Evolutionary conservation across 495 filamentous ascomycete genomes (phyloP), one percentile per base, ranked within the genome.

Genomic region (Penicillium robsamsonii): DNA sequence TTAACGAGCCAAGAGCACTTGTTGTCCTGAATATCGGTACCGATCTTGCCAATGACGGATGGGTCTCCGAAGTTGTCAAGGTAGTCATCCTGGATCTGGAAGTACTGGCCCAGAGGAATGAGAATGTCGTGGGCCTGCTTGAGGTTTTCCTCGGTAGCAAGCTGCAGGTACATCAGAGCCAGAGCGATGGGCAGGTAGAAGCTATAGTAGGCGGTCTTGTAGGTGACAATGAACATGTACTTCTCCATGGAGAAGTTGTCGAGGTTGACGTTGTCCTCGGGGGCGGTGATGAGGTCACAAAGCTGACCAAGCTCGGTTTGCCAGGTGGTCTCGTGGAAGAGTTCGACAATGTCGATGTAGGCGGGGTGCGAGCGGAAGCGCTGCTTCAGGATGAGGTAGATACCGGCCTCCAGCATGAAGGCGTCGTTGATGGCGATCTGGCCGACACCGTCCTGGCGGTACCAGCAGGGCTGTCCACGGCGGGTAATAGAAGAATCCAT

Each of bases 1-100:
- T 97, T 97, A 68, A 98, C 81, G 20, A 97, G 71, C 94, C 94
- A 98, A 7, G 88, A 92, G 81, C 94, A 98, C 80, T 98, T 98
- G 83, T 98, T 98, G 73, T 98, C 94, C 78, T 90, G 83, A 69
- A 98, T 98, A 67, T 98, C 94, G 57, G 95, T 98, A 51, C 94
- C 94, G 60, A 98, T 95, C 84, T 98, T 98, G 67, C 94, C 94
- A 65, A 98, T 94, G 90, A 96, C 81, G 31, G 88, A 84, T 24
- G 94, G 92, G 63, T 92, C 86, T 58, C 94, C 95, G 62, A 91
- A 98, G 73, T 91, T 92, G 79, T 98, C 95, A 41, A 98, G 89
- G 79, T 92, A 98, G 81, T 98, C 95, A 68, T 98, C 94, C 75
- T 97, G 94, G 61, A 96, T 83, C 74, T 98, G 94, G 84, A 98